Evolutionary conservation across 805 yeast genomes (phyloP).

Genomic region (Metschnikowia shivogae): DNA sequence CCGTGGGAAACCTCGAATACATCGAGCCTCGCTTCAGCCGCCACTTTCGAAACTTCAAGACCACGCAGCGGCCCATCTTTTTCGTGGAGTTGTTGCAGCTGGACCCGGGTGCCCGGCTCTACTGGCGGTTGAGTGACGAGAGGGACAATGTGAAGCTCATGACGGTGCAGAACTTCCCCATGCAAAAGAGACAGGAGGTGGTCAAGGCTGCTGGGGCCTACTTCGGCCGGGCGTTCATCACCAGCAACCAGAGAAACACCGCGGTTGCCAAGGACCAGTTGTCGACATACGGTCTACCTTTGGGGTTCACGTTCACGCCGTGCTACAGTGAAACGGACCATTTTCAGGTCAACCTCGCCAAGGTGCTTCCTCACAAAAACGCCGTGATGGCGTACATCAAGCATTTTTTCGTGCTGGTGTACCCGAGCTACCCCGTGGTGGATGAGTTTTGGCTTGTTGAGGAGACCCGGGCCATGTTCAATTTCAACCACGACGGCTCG

Average conservation of each 20-base stretch:
- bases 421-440: conserved; percentile 16
- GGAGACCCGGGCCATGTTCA: conserved; percentile 7
- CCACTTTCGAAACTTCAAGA: conserved; percentile 6
- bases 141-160: conserved; percentile 10
- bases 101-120: conserved; percentile 17
- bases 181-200: conserved; percentile 4
- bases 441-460: conserved; percentile 13
- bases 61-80: conserved; percentile 12
- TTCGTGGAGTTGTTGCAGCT: conserved; percentile 17
- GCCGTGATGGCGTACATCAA: conserved; percentile 10
- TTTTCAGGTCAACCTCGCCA: conserved; percentile 8
- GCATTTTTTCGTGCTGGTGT: conserved; percentile 15
- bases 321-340: conserved; percentile 7
- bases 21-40: conserved; percentile 5
- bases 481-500: conserved; percentile 4
- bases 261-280: conserved; percentile 6
- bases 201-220: conserved; percentile 8
- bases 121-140: conserved; percentile 14
- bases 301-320: conserved; percentile 10
- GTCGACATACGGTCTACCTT: conserved; percentile 13
- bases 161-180: conserved; percentile 9
- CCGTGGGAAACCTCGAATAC: conserved; percentile 4
- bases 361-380: conserved; percentile 11
- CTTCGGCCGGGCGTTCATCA: conserved; percentile 9
- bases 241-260: conserved; percentile 8